A percentile compares a stretch with the other conserved stretches of the same genome.
Evolutionary conservation across 2,329 filamentous ascomycete genomes (phyloP).

Genomic region (Epichloe amarillans): DNA sequence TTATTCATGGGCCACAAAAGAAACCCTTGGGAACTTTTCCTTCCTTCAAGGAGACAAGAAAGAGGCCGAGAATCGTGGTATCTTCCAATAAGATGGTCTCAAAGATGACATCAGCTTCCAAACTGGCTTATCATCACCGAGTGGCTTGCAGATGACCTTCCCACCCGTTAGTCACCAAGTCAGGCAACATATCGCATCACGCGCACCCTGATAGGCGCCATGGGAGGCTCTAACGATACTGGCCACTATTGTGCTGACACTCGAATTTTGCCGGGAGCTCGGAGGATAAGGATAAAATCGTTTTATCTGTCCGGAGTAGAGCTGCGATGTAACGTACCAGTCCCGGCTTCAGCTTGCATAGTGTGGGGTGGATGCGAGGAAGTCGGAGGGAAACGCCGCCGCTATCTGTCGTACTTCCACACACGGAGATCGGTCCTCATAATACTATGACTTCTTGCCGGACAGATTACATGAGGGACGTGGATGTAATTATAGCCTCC

Average conservation of each 20-base stretch:
- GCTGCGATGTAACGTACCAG: constrained; percentile 2
- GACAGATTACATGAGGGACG: not conserved
- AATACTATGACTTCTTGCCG: not conserved
- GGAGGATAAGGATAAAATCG: not conserved
- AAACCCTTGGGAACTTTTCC: no score
- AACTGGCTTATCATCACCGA: not conserved
- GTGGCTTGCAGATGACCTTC: not conserved
- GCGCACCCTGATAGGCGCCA: not conserved
- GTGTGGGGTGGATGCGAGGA: not conserved
- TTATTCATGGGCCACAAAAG: no score
- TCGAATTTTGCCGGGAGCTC: not conserved
- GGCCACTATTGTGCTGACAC: not conserved
- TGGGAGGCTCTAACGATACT: not conserved
- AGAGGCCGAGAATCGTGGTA: not conserved
- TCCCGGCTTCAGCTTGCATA: not conserved
- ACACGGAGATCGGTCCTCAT: not conserved
- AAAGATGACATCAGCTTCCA: not conserved
- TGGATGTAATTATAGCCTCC: not conserved
- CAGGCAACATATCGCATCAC: not conserved
- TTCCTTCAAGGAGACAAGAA: not conserved
- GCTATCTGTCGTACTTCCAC: not conserved
- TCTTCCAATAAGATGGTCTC: not conserved
- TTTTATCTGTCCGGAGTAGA: not conserved
- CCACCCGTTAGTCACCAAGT: not conserved
- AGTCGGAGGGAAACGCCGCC: not conserved